Evolutionary conservation across 495 filamentous ascomycete genomes (phyloP), one percentile per base, ranked within the genome.

Genomic region (Lichenothelia convexa): DNA sequence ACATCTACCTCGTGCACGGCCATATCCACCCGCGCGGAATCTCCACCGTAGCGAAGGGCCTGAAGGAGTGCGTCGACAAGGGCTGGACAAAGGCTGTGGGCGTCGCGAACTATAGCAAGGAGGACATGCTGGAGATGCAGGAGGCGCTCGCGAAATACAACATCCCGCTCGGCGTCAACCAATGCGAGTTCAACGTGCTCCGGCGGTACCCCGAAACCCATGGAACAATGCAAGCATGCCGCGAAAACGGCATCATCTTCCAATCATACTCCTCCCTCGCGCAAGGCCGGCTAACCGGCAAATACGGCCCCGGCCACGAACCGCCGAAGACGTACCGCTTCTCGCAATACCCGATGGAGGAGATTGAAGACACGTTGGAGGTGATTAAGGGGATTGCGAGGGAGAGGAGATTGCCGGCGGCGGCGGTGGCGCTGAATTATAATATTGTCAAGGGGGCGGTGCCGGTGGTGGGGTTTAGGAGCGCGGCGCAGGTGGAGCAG

Each of bases 361-460:
- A 50, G 7, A 38, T 50, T 30, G 52, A 63, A 30, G 58, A 59
- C 36, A 57, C 57, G 32, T 48, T 59, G 34, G 42, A 32, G 12
- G 41, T 45, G 12, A 32, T 61, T 43, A 44, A 54, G 45, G 34
- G 44, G 32, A 49, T 53, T 30, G 50, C 41, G 5, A 13, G 50
- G 21, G 46, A 53, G 36, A 44, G 40, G 6, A 46, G 39, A 0
- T 48, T 53, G 5, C 35, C 41, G 19, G 41, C 57, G 5, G 40
- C 59, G 0, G 55, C 54, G 5, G 55, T 62, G 4, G 60, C 60
- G 26, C 37, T 63, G 17, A 64, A 64, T 26, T 65, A 59, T 31
- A 57, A 56, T 19, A 46, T 64, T 27, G 52, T 30, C 22, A 48
- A 48, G 16, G 48, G 46, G 3, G 40, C 46, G 12, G 21, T 39